Base-by-base conservation (phyloP, 2,329 filamentous ascomycete genomes). In the Cercospora sp. region DNA sequence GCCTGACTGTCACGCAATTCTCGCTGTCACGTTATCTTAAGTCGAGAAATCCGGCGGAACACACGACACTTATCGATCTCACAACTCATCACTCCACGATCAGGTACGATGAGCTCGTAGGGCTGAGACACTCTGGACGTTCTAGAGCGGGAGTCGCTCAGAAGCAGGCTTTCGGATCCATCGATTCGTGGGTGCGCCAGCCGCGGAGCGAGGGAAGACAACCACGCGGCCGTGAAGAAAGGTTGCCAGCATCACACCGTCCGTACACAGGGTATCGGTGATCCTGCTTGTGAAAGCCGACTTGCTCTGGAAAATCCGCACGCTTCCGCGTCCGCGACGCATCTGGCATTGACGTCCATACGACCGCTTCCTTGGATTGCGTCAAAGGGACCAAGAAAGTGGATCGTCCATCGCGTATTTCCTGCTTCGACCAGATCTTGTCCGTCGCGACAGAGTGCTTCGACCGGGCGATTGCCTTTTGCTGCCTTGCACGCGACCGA, bases 141-240 rank as follows among this genome's bases (percentile, higher is more conserved):
- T 59, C 63, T 65, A 59, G 63, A 65, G 30, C 63, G 61, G 45
- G 30, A 30, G 16, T 24, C 63, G 63, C 32, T 18, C 32, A 58
- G 21, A 37, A 61, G 32, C 59, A 61, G 59, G 59, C 59, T 61
- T 26, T 40, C n/a, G 37, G 59, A 57, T 57, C 51, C 32, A 12
- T 26, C 37, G 21, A 28, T 40, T 61, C 59, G 59, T 30, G 59
- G 34, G 32, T 13, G 37, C 59, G 37, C 53, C 32, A 28, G 32
- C 34, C 59, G 34, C 34, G 59, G 34, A 49, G 59, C 34, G 37
- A 16, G 59, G 59, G 59, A 45, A 30, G 37, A n/a, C 59, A 49
- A 43, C 59, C 59, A 61, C 37, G 37, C 53, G 37, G n/a, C 4
- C 37, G 59, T 61, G 37, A 30, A 61, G 37, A 43, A 61, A 18